Percentiles rank a stretch among this genome's conserved stretches.
Evolutionary conservation across 1,284 basidiomycete genomes (phyloP).

Genomic region (Ganoderma sinense): DNA sequence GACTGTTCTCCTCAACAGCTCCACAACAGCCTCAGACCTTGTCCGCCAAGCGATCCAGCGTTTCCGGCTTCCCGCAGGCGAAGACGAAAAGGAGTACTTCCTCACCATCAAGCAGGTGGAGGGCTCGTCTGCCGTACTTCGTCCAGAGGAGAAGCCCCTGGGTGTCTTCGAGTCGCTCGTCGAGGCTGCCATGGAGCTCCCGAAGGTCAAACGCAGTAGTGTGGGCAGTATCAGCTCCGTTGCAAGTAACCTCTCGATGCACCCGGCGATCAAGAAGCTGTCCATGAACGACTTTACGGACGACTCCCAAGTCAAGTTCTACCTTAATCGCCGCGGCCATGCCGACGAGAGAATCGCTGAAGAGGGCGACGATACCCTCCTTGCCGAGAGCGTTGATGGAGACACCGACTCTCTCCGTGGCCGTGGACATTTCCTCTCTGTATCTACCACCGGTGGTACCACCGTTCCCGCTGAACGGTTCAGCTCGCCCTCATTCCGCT

Average conservation of each 20-base stretch:
- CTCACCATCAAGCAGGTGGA: constrained; percentile 94
- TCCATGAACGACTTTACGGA: constrained; percentile 98
- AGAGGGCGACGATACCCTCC: constrained; percentile 61
- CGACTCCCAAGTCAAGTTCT: constrained; percentile 96
- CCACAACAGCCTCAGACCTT: constrained; percentile 85
- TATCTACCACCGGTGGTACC: constrained; percentile 44
- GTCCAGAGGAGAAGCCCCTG: constrained; percentile 80
- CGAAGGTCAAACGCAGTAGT: constrained; percentile 91
- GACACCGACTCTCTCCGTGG: constrained; percentile 34
- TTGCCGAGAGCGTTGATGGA: constrained; percentile 48
- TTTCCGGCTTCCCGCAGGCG: constrained; percentile 80
- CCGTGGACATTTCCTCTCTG: constrained; percentile 52
- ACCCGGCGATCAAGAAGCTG: constrained; percentile 92
- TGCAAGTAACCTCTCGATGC: constrained; percentile 88
- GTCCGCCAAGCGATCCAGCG: constrained; percentile 93
- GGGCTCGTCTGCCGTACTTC: constrained; percentile 80
- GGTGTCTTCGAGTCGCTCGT: constrained; percentile 87
- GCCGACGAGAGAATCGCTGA: constrained; percentile 41
- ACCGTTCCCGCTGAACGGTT: constrained; percentile 75
- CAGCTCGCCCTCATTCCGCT: constrained; percentile 82
- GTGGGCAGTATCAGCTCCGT: constrained; percentile 94
- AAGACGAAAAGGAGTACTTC: constrained; percentile 79
- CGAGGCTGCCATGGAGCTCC: constrained; percentile 78
- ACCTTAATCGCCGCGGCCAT: constrained; percentile 73
- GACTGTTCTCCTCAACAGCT: constrained; percentile 91